Base-by-base conservation (phyloP, 2,329 filamentous ascomycete species). In the Aurifilum marmelostoma region DNA sequence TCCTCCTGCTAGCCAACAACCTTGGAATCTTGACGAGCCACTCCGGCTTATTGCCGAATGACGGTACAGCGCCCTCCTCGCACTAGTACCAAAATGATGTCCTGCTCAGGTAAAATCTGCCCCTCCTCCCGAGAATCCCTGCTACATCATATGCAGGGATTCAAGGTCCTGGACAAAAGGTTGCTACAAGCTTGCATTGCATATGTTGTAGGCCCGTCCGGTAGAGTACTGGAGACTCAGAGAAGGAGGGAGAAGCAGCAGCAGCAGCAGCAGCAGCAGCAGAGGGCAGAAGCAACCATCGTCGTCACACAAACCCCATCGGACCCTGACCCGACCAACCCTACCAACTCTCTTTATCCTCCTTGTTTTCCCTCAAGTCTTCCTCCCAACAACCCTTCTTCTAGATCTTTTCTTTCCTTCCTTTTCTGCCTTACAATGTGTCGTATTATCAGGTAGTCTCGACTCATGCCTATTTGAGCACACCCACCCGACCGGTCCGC, bases 381-480 rank as follows among this genome's bases (percentile, higher is more conserved):
- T 47, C 21, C 21, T 47, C 21, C 18, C 21, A 6, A 2, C 18
- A 47, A 34, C 34, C 43, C 43, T 47, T 11, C 1, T 16, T n/a
- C n/a, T n/a, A n/a, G n/a, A 21, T 2, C 6, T 43, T 12, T 18
- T 47, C 21, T 47, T 8, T 47, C 43, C 21, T 11, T 34, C 34
- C 34, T 34, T 34, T 34, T 8, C 34, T 34, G 34, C n/a, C n/a
- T n/a, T n/a, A 47, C 43, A n/a, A 47, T 47, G 43, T 47, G 21
- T 47, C 43, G 43, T 47, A 21, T 47, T n/a, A n/a, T n/a, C 43
- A 47, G 3, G 21, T 47, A 47, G 43, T 7, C 59, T 41, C 24
- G 59, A 37, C 59, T 27, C 37, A 62, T 62, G 59, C 59, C 59
- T 37, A 16, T 43, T 43, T 11, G 37, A 39, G n/a, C 29, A 16